phyloP scores from a whole-genome alignment of 1,284 basidiomycete genomes.

The Inonotus obliquus region DNA sequence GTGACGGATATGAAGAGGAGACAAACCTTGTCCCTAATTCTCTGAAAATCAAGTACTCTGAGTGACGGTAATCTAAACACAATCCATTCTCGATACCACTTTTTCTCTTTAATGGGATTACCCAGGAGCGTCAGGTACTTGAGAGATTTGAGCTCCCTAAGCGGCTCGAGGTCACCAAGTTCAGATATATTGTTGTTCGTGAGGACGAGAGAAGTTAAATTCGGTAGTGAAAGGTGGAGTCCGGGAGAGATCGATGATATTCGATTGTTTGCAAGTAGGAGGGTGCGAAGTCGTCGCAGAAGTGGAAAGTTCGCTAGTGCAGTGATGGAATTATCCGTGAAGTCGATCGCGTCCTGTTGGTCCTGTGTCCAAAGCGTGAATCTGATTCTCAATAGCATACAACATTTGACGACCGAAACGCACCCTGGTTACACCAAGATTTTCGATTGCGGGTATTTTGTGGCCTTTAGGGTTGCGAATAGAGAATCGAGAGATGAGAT shows the following conservation, averaged over 20 bases:
- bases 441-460: constrained; percentile 98
- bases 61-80: constrained; percentile 78
- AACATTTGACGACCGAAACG: constrained; percentile 26
- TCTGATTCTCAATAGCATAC: constrained; percentile 18
- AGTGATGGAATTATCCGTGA: constrained; percentile 93
- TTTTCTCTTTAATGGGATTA: constrained; percentile 90
- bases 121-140: constrained; percentile 82
- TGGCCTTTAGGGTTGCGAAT: constrained; percentile 53
- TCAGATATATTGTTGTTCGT: constrained; percentile 74
- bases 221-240: constrained; percentile 78
- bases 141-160: constrained; percentile 75
- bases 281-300: constrained; percentile 72
- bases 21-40: constrained; percentile 91
- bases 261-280: constrained; percentile 86
- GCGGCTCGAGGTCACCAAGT: constrained; percentile 81
- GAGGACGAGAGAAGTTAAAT: constrained; percentile 75
- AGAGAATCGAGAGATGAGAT: constrained; percentile 16
- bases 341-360: constrained; percentile 91
- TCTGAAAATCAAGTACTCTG: constrained; percentile 94
- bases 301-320: constrained; percentile 85
- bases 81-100: constrained; percentile 97
- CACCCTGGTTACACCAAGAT: constrained; percentile 94
- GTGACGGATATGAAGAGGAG: constrained; percentile 27
- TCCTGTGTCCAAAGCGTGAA: constrained; percentile 48
- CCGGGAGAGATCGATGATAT: constrained; percentile 79